A percentile compares a stretch with the other conserved stretches of the same genome.
These are phyloP conservation scores for Setaria viridis DNA, from an alignment of 202 grass and related monocot species.

Conservation along the genomic window DNA sequence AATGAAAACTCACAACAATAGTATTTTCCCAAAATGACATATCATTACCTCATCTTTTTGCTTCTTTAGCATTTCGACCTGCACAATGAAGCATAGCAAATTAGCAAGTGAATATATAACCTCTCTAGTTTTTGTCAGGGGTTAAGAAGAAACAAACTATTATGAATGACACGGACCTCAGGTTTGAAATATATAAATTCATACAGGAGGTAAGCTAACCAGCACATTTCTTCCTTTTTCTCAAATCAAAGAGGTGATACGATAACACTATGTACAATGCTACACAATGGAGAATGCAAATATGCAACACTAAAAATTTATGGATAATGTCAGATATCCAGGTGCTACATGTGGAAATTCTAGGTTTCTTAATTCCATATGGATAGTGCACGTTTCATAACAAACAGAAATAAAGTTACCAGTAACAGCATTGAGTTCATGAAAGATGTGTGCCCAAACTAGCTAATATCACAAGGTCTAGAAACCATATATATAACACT, in stretches of 20 bases:
- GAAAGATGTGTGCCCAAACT: conserved; percentile 13
- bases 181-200: conserved; percentile 7
- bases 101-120: conserved; percentile 2
- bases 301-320: conserved; percentile 25
- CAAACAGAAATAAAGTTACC: neutral
- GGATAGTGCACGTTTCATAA: conserved; percentile 2
- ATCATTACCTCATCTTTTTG: conserved; percentile 88
- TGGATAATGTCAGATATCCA: neutral
- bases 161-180: neutral
- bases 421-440: conserved; percentile 30
- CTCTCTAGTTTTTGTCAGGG: neutral
- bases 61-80: conserved; percentile 78
- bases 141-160: conserved; percentile 30
- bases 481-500: neutral
- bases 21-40: conserved; percentile 15
- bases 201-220: neutral
- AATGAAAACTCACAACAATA: neutral
- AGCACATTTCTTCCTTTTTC: neutral
- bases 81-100: conserved; percentile 42
- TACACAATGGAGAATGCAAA: conserved; percentile 14
- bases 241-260: neutral
- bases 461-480: conserved; percentile 10
- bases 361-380: neutral
- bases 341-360: conserved; percentile 12
- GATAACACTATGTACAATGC: neutral